Base-by-base conservation (phyloP, 768 basidiomycete species). In the Russula ochroleuca region DNA sequence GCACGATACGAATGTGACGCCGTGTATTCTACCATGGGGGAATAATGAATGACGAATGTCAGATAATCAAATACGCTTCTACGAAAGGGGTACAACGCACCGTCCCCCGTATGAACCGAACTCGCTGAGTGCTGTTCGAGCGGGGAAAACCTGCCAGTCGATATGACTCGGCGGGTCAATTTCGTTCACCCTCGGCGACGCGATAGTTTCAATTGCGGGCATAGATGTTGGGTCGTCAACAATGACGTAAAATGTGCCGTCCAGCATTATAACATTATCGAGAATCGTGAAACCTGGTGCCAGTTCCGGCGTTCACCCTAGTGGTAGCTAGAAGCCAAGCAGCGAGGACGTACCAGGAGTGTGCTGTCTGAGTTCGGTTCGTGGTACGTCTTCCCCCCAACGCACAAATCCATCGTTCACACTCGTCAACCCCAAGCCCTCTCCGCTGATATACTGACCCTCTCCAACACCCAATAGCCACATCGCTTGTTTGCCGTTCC, bases 221-320 rank as follows among this genome's bases (percentile, higher is more conserved):
- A 92, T 80, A n/a, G 77, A 75, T 2, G 78, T 72, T 6, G 80
- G 79, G 63, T 85, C 78, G 71, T 93, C 86, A 5, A 86, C 83
- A 40, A 95, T 85, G 63, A 95, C 73, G 73, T 85, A 91, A 64
- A 92, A 80, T 2, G 84, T 84, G 11, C 85, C 85, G 67, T 88
- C 85, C 69, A 81, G 77, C n/a, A 89, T 74, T 69, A 88, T 83
- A n/a, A 92, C 79, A 64, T 91, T 88, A 69, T 94, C 90, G 61
- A 95, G 77, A 49, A 94, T 82, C 0, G 90, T 92, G 75, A 86
- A 91, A 4, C 94, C 94, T 94, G 19, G 47, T 33, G 37, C 17
- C 40, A 51, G 13, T 28, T 23, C 14, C 33, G 54, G 57, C 64
- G 23, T 63, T 58, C 43, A 57, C n/a, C 13, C 25, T 14, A 45